Evolutionary conservation across 2,329 filamentous ascomycete genomes (phyloP).

Genomic region (Xylariales sp.): DNA sequence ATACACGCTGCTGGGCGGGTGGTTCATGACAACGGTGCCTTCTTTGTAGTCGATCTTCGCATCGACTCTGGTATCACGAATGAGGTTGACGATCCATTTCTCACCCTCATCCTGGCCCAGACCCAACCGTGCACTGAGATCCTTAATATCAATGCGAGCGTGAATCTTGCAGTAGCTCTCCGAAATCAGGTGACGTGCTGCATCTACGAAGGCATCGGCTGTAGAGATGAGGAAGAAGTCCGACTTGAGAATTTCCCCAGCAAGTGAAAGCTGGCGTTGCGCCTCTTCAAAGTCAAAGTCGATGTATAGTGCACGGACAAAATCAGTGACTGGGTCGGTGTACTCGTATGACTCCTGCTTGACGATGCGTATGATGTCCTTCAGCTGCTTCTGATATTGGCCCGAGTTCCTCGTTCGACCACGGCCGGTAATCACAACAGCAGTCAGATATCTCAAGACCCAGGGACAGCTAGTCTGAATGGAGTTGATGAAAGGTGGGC

Average conservation of each 20-base stretch:
- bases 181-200: conserved; percentile 92
- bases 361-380: conserved; percentile 93
- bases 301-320: conserved; percentile 92
- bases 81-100: conserved; percentile 99
- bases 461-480: conserved; percentile 97
- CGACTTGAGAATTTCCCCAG: conserved; percentile 83
- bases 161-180: conserved; percentile 99
- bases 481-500: conserved; percentile 96
- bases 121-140: conserved; percentile 86
- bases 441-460: conserved; percentile 90
- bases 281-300: conserved; percentile 97
- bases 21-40: conserved; percentile 98
- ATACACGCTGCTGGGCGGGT: conserved; percentile 96
- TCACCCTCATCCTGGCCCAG: conserved; percentile 92
- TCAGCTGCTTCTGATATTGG: conserved; percentile 95
- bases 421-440: conserved; percentile 91
- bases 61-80: conserved; percentile 93
- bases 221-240: conserved; percentile 93
- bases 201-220: conserved; percentile 86
- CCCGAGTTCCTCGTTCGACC: conserved; percentile 75
- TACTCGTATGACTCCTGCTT: conserved; percentile 98
- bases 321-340: conserved; percentile 90
- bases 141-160: conserved; percentile 96
- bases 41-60: conserved; percentile 99
- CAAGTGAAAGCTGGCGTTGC: conserved; percentile 77